Base-by-base conservation (phyloP, 176 grass and related monocot genomes). In the Cocos nucifera region DNA sequence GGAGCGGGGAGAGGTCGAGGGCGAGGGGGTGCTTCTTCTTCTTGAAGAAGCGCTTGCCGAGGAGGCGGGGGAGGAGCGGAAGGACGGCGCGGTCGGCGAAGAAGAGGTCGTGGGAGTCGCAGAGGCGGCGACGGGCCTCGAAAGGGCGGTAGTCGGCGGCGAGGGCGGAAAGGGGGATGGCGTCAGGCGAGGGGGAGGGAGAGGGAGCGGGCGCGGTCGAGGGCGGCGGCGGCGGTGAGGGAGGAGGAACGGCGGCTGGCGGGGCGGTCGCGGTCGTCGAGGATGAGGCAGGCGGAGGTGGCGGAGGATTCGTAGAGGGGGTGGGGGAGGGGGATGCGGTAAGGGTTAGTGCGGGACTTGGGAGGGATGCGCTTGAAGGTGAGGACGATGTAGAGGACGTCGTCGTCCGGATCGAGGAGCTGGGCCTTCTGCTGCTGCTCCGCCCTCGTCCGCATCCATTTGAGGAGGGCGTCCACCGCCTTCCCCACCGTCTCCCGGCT, bases 41-140 rank as follows among this genome's bases (percentile, higher is more conserved):
- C 30, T 17, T 54, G 49, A 77, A 98, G 71, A 98, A 98, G 24
- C 69, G 4, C 65, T 98, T 98, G 0, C 87, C 93, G 21, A 98
- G 73, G 57, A 98, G 76, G 17, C 84, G 81, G 5, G 93, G 88
- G 60, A 98, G 77, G 66, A 92, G 70, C 19, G 84, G 87, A 30
- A 98, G 62, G 21, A 98, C 70, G 67, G 66, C 68, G 61, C 88
- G 88, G 67, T 98, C 87, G 4, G 87, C 93, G 51, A 98, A 39
- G 70, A 98, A 98, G 63, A 98, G 75, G 67, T 98, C 87, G 28
- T 98, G 73, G 24, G 84, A 98, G 3, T 49, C 70, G 2, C 81
- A 81, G 15, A 98, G 76, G 62, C 77, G 78, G 58, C 92, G 83
- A 50, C 92, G 83, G 2, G 87, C 81, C 62, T 97, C 92, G 49